Percentiles rank a stretch among this genome's conserved stretches.
Conservation (phyloP, 2,329 filamentous ascomycete genomes). For the Beauveria asiatica region DNA sequence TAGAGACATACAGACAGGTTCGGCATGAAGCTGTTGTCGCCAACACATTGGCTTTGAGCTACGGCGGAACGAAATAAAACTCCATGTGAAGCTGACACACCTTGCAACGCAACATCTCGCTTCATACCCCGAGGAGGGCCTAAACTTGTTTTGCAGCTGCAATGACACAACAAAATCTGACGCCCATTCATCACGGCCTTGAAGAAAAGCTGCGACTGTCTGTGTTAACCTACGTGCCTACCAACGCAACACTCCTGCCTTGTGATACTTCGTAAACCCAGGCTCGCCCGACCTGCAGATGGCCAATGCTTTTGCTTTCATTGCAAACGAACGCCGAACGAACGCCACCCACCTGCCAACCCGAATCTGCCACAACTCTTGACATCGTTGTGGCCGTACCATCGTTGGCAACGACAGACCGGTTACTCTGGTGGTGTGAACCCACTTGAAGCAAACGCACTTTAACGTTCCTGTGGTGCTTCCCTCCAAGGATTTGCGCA, state of each 20-base stretch:
- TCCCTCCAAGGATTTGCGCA: no score
- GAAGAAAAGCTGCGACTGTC: neutral
- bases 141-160: neutral
- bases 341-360: no score
- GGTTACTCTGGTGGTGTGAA: no score
- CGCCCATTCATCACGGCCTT: neutral
- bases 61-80: neutral
- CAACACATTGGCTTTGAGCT: neutral
- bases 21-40: neutral
- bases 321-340: no score
- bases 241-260: neutral
- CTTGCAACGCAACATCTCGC: neutral
- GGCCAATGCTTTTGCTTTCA: neutral
- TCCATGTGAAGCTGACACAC: neutral
- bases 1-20: slow-evolving; percentile 2
- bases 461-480: no score
- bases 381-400: no score
- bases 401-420: no score
- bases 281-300: neutral
- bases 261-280: neutral
- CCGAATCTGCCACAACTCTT: no score
- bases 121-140: neutral
- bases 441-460: no score
- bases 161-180: neutral
- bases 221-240: neutral